Percentiles rank a stretch among this genome's conserved stretches.
These are phyloP conservation scores for Symbiodinium natans DNA, from an alignment of 73 alveolate species.

Conservation along the genomic window DNA sequence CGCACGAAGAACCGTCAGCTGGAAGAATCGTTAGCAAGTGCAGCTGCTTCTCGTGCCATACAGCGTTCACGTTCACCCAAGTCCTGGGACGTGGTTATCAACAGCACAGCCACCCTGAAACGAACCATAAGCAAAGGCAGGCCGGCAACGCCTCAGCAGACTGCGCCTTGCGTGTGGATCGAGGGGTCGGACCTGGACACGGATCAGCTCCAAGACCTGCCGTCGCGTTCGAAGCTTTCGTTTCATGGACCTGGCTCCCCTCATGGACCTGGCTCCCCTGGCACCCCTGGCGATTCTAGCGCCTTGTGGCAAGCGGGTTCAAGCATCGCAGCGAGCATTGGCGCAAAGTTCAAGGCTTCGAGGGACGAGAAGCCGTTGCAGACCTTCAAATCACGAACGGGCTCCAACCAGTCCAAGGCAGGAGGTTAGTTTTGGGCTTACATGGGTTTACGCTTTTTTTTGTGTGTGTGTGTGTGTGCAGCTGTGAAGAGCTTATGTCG, in stretches of 20 bases:
- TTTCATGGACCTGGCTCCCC: no score
- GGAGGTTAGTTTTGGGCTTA: neutral
- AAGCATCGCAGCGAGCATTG: neutral
- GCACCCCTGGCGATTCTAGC: no score
- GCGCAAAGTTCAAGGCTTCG: no score
- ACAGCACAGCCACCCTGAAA: neutral
- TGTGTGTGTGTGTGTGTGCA: no score
- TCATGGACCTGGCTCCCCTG: no score
- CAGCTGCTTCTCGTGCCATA: neutral
- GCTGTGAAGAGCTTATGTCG: no score
- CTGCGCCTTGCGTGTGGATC: neutral
- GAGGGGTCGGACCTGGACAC: neutral
- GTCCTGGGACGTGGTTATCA: neutral
- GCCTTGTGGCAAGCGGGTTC: no score
- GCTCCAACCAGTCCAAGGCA: constrained; percentile 6
- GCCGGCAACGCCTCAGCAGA: no score
- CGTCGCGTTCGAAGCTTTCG: neutral
- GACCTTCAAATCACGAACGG: neutral
- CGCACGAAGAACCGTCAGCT: neutral
- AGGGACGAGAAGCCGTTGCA: no score
- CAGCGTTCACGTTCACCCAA: neutral
- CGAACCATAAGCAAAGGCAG: neutral
- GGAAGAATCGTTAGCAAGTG: neutral
- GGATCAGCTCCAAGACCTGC: neutral
- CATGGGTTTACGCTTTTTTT: neutral